Evolutionary conservation across 2,329 filamentous ascomycete species (phyloP), one percentile per base, ranked within the genome.

Genomic region (Neurospora sp.): DNA sequence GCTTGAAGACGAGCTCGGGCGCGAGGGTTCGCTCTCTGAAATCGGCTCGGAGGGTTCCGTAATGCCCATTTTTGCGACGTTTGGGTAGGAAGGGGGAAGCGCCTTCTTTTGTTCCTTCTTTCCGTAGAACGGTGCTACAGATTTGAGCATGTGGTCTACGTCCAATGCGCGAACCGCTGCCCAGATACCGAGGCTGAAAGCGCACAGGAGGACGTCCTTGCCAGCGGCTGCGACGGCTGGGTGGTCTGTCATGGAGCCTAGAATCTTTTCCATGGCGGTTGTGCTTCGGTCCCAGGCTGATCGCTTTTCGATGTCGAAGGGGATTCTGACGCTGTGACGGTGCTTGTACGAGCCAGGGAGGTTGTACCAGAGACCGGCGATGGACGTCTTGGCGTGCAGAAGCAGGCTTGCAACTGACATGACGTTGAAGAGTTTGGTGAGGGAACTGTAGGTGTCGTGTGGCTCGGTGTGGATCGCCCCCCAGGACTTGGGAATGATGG

Each of bases 161-260:
- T 87, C 82, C 3, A 85, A 79, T 28, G 83, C 82, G 39, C 86
- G 81, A 1, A 85, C 81, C 52, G 85, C 85, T n/a, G 85, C 83
- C 87, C 87, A 90, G 1, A 85, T 70, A 1, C 86, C 83, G n/a
- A 89, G 77, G 70, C 83, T 85, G 15, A 86, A 71, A 1, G 81
- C 80, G 28, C 84, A 86, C 42, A 89, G 79, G 15, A 90, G 76
- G 1, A 88, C 87, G 76, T 91, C 89, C 78, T 84, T 84, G 6
- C 84, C 86, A 0, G 85, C 84, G 19, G 83, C 84, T 23, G 84
- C 84, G 38, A 90, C 84, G 28, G 84, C 84, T 0, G 88, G 87
- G 75, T 90, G 86, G 68, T 85, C 85, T 71, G 81, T 81, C 68
- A 86, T 81, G 1, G 85, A 83, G 52, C 81, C 83, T 36, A 85